Conservation (phyloP, 148 eudicot genomes). For the Persicaria tinctoria region DNA sequence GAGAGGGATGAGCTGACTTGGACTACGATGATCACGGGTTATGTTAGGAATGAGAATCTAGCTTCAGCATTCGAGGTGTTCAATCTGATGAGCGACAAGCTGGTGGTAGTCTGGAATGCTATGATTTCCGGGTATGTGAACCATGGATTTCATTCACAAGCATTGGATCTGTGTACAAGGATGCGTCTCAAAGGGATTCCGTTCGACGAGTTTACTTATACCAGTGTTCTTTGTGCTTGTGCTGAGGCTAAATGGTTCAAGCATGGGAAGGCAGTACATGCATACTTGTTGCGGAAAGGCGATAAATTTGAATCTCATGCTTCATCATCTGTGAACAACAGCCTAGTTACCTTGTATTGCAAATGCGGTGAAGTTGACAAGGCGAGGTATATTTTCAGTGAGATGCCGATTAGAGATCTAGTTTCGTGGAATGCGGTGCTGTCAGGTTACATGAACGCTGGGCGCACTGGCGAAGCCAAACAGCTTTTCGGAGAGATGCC, state of each 20-base stretch:
- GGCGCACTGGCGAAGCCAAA: slow-evolving; percentile 31
- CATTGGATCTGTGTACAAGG: slow-evolving; percentile 37
- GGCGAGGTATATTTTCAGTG: slow-evolving; percentile 34
- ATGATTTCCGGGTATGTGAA: slow-evolving; percentile 47
- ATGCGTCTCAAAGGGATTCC: slow-evolving; percentile 28
- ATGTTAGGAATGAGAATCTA: slow-evolving; percentile 45
- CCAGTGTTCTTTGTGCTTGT: slow-evolving; percentile 48
- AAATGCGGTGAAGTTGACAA: slow-evolving; percentile 37
- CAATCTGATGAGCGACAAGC: slow-evolving; percentile 29
- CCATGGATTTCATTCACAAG: slow-evolving; percentile 31
- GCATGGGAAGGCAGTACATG: slow-evolving; percentile 46
- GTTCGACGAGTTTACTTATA: slow-evolving; percentile 47
- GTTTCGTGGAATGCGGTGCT: slow-evolving; percentile 52
- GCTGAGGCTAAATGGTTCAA: slow-evolving; percentile 33
- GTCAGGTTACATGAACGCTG: slow-evolving; percentile 32
- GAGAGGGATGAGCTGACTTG: slow-evolving; percentile 47
- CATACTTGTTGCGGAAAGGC: slow-evolving; percentile 37
- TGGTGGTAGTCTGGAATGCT: slow-evolving; percentile 52
- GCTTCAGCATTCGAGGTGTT: slow-evolving; percentile 33
- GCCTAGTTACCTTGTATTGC: slow-evolving; percentile 44
- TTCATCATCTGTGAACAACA: slow-evolving; percentile 37
- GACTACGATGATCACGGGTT: slow-evolving; percentile 57
- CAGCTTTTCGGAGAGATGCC: slow-evolving; percentile 35
- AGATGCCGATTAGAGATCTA: slow-evolving; percentile 33
- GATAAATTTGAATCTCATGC: slow-evolving; percentile 16